Evolutionary conservation across 176 grass and related monocot species (phyloP), one percentile per base, ranked within the genome.

Genomic region (Pontederia paniculata): DNA sequence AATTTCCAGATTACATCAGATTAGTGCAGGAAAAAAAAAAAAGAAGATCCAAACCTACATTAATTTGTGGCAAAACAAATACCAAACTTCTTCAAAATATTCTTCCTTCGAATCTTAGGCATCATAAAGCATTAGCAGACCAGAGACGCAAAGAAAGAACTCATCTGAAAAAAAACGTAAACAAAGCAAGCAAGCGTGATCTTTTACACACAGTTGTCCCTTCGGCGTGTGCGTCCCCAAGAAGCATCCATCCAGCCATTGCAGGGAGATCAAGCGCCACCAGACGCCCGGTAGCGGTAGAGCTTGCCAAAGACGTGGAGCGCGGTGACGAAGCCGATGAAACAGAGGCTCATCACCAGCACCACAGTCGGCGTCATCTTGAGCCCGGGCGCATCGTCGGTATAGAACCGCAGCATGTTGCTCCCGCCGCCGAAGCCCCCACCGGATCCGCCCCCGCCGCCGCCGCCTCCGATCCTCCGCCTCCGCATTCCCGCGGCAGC

Each of bases 321-420:
- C 2, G 62, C 62, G 14, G 62, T 65, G 62, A 65, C 62, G 45
- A 65, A 65, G 18, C 62, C 48, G 23, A 65, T 65, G 47, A 65
- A 65, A 45, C 62, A 65, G 47, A 65, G 47, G 48, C 62, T 65
- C 62, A 65, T 65, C 47, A 65, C 62, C 46, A 65, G 46, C 13
- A 65, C 62, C 21, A 65, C 62, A 8, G 62, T 65, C 46, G 62
- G 60, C 19, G 60, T 22, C 60, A 63, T 48, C 60, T 63, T 63
- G 60, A 63, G 44, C 10, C 44, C 44, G 10, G 60, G 60, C 17
- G 48, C 62, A 14, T 65, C 48, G 47, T 65, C 62, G 14, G 62
- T 65, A 47, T 65, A 65, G 62, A 52, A 65, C 21, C 62, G 46
- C 44, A 65, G 62, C 62, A 65, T 65, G 20, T 65, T 65, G 62